phyloP scores from a whole-genome alignment of 2,329 filamentous ascomycete species.

The Pseudocercospora crystallina region DNA sequence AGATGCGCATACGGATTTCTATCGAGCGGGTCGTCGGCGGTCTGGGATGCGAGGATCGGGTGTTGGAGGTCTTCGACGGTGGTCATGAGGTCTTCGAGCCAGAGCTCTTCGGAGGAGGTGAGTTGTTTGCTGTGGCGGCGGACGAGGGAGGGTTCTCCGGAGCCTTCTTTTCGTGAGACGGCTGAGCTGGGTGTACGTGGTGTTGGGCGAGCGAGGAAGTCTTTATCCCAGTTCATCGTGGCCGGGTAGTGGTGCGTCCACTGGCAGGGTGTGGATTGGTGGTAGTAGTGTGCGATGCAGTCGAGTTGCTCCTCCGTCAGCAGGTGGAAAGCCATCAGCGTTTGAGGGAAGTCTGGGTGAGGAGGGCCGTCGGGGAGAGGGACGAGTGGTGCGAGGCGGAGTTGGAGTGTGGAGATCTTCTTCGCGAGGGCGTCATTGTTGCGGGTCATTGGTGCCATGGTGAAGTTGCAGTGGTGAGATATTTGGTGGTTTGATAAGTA shows the following conservation, averaged over 20 bases:
- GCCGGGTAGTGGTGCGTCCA: conserved; percentile 64
- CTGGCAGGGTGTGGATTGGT: conserved; percentile 62
- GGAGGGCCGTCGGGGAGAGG: conserved; percentile 56
- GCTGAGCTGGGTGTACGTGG: conserved; percentile 10
- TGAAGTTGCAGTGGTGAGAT: not conserved
- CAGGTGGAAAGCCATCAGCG: conserved; percentile 70
- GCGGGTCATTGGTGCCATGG: conserved; percentile 35
- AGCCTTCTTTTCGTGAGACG: not conserved
- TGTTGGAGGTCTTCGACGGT: conserved; percentile 41
- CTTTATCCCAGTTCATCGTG: conserved; percentile 61
- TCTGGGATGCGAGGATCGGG: conserved; percentile 2
- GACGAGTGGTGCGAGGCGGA: conserved; percentile 66
- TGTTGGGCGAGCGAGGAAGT: conserved; percentile 35
- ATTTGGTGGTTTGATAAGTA: not conserved
- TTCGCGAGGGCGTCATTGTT: conserved; percentile 47
- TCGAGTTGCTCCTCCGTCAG: conserved; percentile 71
- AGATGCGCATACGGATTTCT: conserved; percentile 32
- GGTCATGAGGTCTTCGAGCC: conserved; percentile 31
- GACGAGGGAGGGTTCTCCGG: not conserved
- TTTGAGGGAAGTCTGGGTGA: conserved; percentile 65
- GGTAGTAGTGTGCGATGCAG: conserved; percentile 69
- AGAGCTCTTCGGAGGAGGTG: conserved; percentile 23
- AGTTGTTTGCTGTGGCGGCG: conserved; percentile 20
- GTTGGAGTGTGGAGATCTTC: conserved; percentile 66
- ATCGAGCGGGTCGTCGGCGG: conserved; percentile 6